A percentile compares a stretch with the other conserved stretches of the same genome.
Evolutionary conservation across 768 basidiomycete species (phyloP).

Genomic region (Cytidiella melzeri): DNA sequence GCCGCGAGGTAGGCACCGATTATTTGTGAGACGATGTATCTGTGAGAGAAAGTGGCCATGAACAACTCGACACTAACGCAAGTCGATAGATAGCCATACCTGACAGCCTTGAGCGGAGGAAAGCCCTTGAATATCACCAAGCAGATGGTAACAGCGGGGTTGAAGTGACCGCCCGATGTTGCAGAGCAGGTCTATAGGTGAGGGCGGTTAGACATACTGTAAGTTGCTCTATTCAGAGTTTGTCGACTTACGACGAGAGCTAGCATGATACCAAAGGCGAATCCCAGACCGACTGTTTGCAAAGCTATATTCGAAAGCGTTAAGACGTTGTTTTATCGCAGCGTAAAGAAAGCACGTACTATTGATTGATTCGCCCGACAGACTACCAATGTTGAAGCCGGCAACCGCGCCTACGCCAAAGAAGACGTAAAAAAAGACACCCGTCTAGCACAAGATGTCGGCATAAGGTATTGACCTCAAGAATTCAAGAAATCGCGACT

Average conservation of each 20-base stretch:
- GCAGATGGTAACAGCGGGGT: conserved; percentile 53
- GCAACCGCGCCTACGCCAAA: conserved; percentile 31
- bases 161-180: conserved; percentile 36
- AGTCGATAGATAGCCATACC: conserved; percentile 30
- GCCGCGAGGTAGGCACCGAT: conserved; percentile 59
- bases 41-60: neutral
- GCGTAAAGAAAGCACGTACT: conserved; percentile 17
- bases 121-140: conserved; percentile 48
- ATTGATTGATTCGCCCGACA: conserved; percentile 18
- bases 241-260: conserved; percentile 27
- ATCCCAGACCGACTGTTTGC: conserved; percentile 30
- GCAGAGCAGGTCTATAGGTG: conserved; percentile 20
- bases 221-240: neutral
- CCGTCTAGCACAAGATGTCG: conserved; percentile 13
- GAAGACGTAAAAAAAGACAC: conserved; percentile 27
- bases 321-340: conserved; percentile 1
- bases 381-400: conserved; percentile 24
- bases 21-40: conserved; percentile 51
- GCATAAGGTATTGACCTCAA: neutral
- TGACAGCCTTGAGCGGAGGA: conserved; percentile 42
- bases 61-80: neutral
- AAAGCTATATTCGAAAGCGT: conserved; percentile 16
- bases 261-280: conserved; percentile 33
- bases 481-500: conserved; percentile 5
- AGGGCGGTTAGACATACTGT: neutral